A percentile compares a stretch with the other conserved stretches of the same genome.
phyloP scores from a whole-genome alignment of 2,329 filamentous ascomycete genomes.

The Hortaea sp. region DNA sequence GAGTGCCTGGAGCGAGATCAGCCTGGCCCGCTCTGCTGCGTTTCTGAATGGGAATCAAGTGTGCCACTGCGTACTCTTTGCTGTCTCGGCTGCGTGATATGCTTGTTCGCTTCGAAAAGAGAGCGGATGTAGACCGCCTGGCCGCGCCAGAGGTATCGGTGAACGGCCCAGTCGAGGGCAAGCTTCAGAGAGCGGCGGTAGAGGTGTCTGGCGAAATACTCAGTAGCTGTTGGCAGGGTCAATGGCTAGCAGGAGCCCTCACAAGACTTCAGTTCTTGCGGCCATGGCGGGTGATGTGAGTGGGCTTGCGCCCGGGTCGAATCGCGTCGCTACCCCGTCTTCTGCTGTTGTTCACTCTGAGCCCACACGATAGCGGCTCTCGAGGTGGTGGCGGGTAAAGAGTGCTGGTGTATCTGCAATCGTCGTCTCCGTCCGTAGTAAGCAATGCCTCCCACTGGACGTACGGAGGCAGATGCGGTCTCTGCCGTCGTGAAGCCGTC shows the following conservation, averaged over 20 bases:
- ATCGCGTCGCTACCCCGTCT: not conserved
- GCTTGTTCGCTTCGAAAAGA: slow-evolving; percentile 86
- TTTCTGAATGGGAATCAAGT: not conserved
- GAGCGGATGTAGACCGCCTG: slow-evolving; percentile 93
- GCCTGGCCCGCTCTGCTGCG: not conserved
- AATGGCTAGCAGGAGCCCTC: slow-evolving; percentile 8
- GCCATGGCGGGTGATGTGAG: slow-evolving; percentile 26
- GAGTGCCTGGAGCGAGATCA: slow-evolving; percentile 51
- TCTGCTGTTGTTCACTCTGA: not conserved
- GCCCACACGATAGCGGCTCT: no score
- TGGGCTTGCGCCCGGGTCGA: slow-evolving; percentile 6
- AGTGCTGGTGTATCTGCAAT: no score
- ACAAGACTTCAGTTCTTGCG: slow-evolving; percentile 26
- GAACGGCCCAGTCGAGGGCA: slow-evolving; percentile 88
- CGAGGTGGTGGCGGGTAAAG: no score
- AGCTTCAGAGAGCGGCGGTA: slow-evolving; percentile 92
- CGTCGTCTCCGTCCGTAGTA: not conserved
- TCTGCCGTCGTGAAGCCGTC: no score
- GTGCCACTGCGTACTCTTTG: slow-evolving; percentile 55
- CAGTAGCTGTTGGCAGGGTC: not conserved
- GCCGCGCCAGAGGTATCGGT: slow-evolving; percentile 85
- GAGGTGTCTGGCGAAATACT: slow-evolving; percentile 45
- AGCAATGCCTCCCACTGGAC: not conserved
- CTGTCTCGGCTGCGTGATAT: slow-evolving; percentile 73
- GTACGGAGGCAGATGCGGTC: not conserved